Percentiles rank a stretch among this genome's conserved stretches.
phyloP scores from a whole-genome alignment of 495 filamentous ascomycete species.

The Trichoderma gamsii region DNA sequence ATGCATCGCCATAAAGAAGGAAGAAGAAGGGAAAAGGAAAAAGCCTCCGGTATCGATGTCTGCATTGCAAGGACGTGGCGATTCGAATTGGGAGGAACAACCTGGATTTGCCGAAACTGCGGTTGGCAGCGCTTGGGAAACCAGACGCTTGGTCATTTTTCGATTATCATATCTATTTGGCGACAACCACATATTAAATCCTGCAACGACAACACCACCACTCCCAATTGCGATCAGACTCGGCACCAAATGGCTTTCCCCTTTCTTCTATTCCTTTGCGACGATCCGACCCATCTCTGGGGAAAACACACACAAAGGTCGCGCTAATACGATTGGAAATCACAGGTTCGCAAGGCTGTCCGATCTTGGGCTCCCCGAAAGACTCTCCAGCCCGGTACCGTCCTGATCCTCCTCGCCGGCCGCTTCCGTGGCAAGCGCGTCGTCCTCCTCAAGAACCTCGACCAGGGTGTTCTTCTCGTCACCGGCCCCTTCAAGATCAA shows the following conservation, averaged over 20 bases:
- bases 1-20: not conserved
- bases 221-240: conserved; percentile 11
- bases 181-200: not conserved
- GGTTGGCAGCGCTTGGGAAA: not conserved
- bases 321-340: not conserved
- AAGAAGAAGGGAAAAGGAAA: not conserved
- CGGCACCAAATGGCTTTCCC: conserved; percentile 18
- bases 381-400: conserved; percentile 83
- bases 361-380: conserved; percentile 77
- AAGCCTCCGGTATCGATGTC: conserved; percentile 1
- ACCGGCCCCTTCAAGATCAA: conserved; percentile 99
- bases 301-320: conserved; percentile 16
- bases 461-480: conserved; percentile 94
- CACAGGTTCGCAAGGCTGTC: conserved; percentile 88
- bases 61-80: conserved; percentile 4
- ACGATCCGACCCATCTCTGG: conserved; percentile 30
- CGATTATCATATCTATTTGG: not conserved
- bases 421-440: conserved; percentile 99
- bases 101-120: not conserved
- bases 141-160: not conserved
- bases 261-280: not conserved
- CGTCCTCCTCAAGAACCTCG: conserved; percentile 92
- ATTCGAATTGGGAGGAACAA: not conserved
- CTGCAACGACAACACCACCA: not conserved
- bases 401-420: conserved; percentile 97